Percentiles rank a stretch among this genome's conserved stretches.
phyloP scores from a whole-genome alignment of 169 alveolate species.

The Theileria parva region DNA sequence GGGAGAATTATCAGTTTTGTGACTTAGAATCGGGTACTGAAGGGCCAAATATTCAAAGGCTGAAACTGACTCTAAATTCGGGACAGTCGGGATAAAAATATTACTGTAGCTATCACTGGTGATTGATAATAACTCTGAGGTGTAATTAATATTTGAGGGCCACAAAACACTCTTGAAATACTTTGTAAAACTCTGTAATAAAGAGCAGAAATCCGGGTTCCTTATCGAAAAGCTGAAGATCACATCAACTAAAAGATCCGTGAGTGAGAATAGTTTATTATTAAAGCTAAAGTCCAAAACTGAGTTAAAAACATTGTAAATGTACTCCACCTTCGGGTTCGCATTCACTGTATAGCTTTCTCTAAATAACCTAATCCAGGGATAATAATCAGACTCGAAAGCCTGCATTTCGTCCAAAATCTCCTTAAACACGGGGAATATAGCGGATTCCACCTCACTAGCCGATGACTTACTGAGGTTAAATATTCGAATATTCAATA shows the following conservation, averaged over 20 bases:
- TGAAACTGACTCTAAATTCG: slow-evolving; percentile 25
- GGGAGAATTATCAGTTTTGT: background rate
- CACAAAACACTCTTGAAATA: slow-evolving; percentile 29
- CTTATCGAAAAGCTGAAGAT: slow-evolving; percentile 44
- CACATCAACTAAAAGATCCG: slow-evolving; percentile 46
- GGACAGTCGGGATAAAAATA: slow-evolving; percentile 31
- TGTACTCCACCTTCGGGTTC: background rate
- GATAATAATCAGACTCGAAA: slow-evolving; percentile 39
- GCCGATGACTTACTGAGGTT: slow-evolving; percentile 34
- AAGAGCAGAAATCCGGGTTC: slow-evolving; percentile 41
- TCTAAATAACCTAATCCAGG: slow-evolving; percentile 31
- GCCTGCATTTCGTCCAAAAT: slow-evolving; percentile 33
- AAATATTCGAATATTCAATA: slow-evolving; percentile 38
- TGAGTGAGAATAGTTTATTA: background rate
- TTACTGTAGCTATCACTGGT: background rate
- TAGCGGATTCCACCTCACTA: slow-evolving; percentile 47
- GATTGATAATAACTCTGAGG: background rate
- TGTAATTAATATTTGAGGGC: background rate
- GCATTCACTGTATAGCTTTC: background rate
- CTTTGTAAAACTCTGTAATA: slow-evolving; percentile 24
- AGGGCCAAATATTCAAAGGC: slow-evolving; percentile 50
- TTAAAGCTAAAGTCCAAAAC: slow-evolving; percentile 24
- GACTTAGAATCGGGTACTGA: slow-evolving; percentile 46
- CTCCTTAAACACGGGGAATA: slow-evolving; percentile 44
- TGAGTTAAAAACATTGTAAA: slow-evolving; percentile 15